Evolutionary conservation across 2,329 filamentous ascomycete genomes (phyloP).

Genomic region (Sclerotinia glacialis): DNA sequence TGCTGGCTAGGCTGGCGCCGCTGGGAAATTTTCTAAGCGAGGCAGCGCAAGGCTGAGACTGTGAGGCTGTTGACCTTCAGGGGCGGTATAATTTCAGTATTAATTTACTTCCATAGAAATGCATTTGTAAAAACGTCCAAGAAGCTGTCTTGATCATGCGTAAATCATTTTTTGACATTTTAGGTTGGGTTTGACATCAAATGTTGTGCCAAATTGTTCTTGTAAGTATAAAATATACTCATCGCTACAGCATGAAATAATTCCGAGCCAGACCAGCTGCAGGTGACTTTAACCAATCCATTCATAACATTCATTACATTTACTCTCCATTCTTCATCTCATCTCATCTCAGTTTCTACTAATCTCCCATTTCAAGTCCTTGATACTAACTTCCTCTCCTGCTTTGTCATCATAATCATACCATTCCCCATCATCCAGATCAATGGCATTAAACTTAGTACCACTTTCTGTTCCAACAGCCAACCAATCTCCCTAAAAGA

Average conservation of each 20-base stretch:
- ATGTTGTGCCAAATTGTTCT: background rate
- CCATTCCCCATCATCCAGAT: constrained; percentile 89
- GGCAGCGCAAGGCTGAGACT: constrained; percentile 14
- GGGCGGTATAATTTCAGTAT: background rate
- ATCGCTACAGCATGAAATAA: background rate
- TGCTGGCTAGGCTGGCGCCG: constrained; percentile 25
- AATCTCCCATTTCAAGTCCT: constrained; percentile 84
- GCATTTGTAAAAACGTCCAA: too few species aligned
- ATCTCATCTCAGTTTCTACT: constrained; percentile 34
- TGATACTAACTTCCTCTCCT: constrained; percentile 87
- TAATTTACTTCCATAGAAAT: background rate
- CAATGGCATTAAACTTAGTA: constrained; percentile 78
- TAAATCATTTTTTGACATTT: background rate
- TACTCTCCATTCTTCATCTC: background rate
- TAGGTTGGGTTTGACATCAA: background rate
- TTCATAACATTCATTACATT: constrained; percentile 10
- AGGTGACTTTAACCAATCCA: constrained; percentile 6
- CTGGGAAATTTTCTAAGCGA: constrained; percentile 22
- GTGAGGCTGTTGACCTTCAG: background rate
- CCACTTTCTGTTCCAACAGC: constrained; percentile 76
- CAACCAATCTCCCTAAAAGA: constrained; percentile 76
- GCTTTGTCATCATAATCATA: constrained; percentile 97
- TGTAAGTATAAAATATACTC: background rate
- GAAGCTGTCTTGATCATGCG: background rate
- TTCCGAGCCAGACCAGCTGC: background rate